Evolutionary conservation across 345 rosid genomes (phyloP).

Genomic region (Gossypium herbaceum): DNA sequence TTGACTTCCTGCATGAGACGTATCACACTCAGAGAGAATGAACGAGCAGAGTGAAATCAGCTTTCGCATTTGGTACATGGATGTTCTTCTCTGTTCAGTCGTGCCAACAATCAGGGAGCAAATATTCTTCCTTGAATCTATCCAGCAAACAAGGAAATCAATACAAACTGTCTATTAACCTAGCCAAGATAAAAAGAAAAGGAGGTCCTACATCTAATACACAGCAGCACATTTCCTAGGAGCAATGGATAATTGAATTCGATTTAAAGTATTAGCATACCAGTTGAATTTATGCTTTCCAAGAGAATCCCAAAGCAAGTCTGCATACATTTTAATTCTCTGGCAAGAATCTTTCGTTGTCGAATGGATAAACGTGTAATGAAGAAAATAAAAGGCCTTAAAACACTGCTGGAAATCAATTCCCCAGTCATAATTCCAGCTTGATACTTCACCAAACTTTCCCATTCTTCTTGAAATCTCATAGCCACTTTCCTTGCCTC

Average conservation of each 20-base stretch:
- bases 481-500: constrained; percentile 54
- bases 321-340: constrained; percentile 52
- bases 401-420: constrained; percentile 61
- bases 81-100: constrained; percentile 60
- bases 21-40: constrained; percentile 50
- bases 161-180: constrained; percentile 9
- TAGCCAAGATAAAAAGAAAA: neutral
- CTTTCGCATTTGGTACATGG: constrained; percentile 63
- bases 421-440: constrained; percentile 34
- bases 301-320: constrained; percentile 66
- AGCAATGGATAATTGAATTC: neutral
- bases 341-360: constrained; percentile 34
- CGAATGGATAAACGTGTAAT: constrained; percentile 41
- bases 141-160: constrained; percentile 22
- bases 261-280: constrained; percentile 30
- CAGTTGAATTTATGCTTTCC: constrained; percentile 71
- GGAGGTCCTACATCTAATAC: neutral
- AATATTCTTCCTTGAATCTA: constrained; percentile 68
- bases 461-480: constrained; percentile 69
- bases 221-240: neutral
- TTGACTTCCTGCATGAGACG: constrained; percentile 31
- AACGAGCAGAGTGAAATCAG: constrained; percentile 64
- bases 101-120: constrained; percentile 58
- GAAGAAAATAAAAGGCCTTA: constrained; percentile 78
- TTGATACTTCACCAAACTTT: constrained; percentile 32